Evolutionary conservation across 495 filamentous ascomycete species (phyloP), one percentile per base, ranked within the genome.

Genomic region (Penicillium soppii): DNA sequence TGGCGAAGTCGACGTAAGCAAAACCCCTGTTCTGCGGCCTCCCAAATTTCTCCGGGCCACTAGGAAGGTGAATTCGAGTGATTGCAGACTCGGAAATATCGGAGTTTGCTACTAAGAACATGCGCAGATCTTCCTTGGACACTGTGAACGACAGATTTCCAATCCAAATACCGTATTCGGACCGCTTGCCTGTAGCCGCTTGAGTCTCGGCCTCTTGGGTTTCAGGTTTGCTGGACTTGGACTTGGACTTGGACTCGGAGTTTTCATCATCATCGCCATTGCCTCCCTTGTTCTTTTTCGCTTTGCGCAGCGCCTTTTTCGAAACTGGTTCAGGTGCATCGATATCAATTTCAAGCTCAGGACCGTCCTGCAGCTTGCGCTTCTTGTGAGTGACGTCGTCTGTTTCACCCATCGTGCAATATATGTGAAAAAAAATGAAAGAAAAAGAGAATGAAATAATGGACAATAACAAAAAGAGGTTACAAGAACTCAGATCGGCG

Each of bases 1-100:
- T 84, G 10, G 82, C 74, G 61, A 99, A 95, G 62, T 99, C 95
- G 45, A 99, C 84, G 59, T 97, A 97, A 46, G 95, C 95, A 64
- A 96, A 99, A 6, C 94, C 95, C 62, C 84, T 89, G 71, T 97
- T 92, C 22, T 80, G 77, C 10, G 77, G 59, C 53, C 77, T 85
- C 23, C 63, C 68, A 26, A 72, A 63, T 53, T 72, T 77, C 32
- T 76, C 68, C 26, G 71, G 47, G 32, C 63, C 55, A 51, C 72
- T 56, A 58, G 94, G 94, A 63, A 97, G 73, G 59, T 97, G 85
- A 23, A 97, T 77, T 29, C 95, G 79, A 2, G 91, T 94, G 50
- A 97, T 92, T 0, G 67, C 68, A 15, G 80, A 76, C 30, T 86
- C 80, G 22, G 81, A 72, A 48, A 96, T 89, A 7, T 65, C 66